phyloP scores from a whole-genome alignment of 116 monocot genomes.

The Trichopus zeylanicus region DNA sequence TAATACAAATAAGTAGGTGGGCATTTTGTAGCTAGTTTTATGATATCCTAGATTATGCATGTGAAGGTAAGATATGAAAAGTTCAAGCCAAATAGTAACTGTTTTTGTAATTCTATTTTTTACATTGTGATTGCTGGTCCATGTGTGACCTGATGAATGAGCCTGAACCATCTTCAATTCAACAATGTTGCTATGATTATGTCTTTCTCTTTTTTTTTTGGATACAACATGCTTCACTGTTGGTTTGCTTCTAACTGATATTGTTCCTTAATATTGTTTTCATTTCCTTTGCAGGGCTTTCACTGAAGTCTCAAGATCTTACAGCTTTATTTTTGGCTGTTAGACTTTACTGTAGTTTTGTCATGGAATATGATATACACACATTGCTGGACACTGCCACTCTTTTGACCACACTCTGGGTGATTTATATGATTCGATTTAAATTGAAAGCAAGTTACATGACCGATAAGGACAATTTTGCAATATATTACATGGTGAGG shows the following conservation, averaged over 20 bases:
- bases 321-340: conserved; percentile 1
- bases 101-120: no score
- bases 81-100: no score
- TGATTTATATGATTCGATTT: conserved; percentile 7
- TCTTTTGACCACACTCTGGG: conserved; percentile 6
- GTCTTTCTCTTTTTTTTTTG: neutral
- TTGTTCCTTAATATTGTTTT: neutral
- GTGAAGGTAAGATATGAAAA: no score
- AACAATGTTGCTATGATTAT: neutral
- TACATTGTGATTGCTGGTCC: no score
- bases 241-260: neutral
- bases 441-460: conserved; percentile 7
- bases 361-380: conserved; percentile 6
- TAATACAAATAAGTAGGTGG: no score
- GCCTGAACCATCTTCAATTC: no score
- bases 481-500: conserved; percentile 4
- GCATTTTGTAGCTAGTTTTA: no score
- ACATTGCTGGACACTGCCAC: conserved; percentile 4
- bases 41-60: no score
- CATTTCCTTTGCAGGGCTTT: neutral
- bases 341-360: conserved; percentile 1
- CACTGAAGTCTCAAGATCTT: neutral
- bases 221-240: neutral
- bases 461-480: conserved; percentile 3
- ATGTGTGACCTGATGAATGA: no score